Evolutionary conservation across 2,329 filamentous ascomycete species (phyloP).

Genomic region (Neonectria neomacrospora): DNA sequence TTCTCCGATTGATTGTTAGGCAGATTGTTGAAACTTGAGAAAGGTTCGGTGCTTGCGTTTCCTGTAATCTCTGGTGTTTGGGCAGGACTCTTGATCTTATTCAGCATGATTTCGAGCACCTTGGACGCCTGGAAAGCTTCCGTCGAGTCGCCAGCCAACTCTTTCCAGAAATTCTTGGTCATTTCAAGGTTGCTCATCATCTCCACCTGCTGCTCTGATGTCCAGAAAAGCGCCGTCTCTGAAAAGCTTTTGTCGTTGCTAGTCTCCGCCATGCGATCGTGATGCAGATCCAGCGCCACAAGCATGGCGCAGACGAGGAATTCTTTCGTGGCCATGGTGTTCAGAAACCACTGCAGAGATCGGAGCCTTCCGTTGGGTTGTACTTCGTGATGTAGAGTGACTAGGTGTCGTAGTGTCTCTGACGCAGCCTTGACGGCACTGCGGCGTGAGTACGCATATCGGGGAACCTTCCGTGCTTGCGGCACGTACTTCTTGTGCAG

Average conservation of each 20-base stretch:
- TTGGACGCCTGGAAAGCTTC: slow-evolving; percentile 89
- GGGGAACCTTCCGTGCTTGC: slow-evolving; percentile 77
- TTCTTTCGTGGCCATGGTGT: not conserved
- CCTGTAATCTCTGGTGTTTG: not conserved
- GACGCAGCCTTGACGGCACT: not conserved
- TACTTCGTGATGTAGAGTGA: not conserved
- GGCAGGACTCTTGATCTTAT: slow-evolving; percentile 69
- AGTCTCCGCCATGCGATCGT: not conserved
- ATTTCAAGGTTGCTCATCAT: slow-evolving; percentile 81
- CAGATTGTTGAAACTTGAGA: not conserved
- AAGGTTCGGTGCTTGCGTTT: not conserved
- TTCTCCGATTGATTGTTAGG: not conserved
- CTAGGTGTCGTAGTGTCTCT: not conserved
- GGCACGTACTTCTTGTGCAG: slow-evolving; percentile 88
- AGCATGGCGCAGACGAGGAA: not conserved
- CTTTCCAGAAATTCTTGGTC: slow-evolving; percentile 83
- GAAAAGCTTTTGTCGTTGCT: not conserved
- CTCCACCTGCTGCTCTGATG: slow-evolving; percentile 69
- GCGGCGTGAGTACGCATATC: slow-evolving; percentile 66
- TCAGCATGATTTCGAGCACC: slow-evolving; percentile 84
- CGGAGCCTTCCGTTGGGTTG: not conserved
- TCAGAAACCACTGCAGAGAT: not conserved
- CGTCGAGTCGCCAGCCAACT: slow-evolving; percentile 79
- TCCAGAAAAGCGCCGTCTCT: slow-evolving; percentile 54
- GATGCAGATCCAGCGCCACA: not conserved